Conservation (phyloP, 1,139 yeast genomes). For the Pneumocystis murina region DNA sequence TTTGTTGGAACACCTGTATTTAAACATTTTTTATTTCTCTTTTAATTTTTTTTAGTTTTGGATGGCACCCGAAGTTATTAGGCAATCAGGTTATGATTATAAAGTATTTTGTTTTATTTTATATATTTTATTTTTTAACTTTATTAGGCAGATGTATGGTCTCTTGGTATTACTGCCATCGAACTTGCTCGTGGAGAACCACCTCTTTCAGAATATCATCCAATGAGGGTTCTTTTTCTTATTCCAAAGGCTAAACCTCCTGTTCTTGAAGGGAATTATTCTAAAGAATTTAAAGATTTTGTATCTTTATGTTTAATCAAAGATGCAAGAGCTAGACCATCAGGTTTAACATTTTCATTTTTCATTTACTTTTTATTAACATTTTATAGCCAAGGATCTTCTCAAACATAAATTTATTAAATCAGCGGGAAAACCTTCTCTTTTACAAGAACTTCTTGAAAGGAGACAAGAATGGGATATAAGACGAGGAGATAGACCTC, state of each 20-base stretch:
- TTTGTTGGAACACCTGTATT: conserved; percentile 80
- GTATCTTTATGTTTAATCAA: conserved; percentile 48
- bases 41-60: conserved; percentile 35
- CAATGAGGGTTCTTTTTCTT: conserved; percentile 60
- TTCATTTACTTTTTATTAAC: neutral
- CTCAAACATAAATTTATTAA: conserved; percentile 45
- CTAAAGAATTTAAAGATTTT: conserved; percentile 44
- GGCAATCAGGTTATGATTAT: conserved; percentile 73
- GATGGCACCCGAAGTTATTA: conserved; percentile 97
- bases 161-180: conserved; percentile 78
- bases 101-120: conserved; percentile 20
- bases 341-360: conserved; percentile 15
- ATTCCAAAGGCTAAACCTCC: conserved; percentile 44
- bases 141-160: conserved; percentile 73
- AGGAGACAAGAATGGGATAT: conserved; percentile 17
- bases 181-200: conserved; percentile 77
- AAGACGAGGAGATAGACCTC: conserved; percentile 13
- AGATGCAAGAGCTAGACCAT: conserved; percentile 43
- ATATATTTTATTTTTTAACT: neutral
- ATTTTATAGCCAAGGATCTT: conserved; percentile 34
- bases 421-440: conserved; percentile 26
- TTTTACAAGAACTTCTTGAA: conserved; percentile 22
- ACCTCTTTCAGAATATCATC: conserved; percentile 57
- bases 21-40: neutral
- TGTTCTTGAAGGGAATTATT: conserved; percentile 31